phyloP scores from a whole-genome alignment of 225 moss, liverwort and hornwort species.

The Physcomitrellopsis africana region DNA sequence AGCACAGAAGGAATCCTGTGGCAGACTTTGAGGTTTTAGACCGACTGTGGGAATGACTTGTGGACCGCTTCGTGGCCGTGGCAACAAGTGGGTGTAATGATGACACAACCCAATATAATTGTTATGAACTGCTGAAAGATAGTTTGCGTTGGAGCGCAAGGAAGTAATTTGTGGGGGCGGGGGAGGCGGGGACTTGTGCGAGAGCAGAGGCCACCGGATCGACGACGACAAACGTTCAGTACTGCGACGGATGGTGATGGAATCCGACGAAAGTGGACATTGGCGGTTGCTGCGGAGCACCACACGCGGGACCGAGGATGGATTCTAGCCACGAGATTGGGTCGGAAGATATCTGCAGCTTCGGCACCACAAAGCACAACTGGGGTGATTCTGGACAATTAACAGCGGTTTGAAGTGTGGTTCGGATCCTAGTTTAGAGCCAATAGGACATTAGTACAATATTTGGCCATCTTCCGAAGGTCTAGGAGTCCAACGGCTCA shows the following conservation, averaged over 20 bases:
- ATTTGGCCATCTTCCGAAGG: constrained; percentile 16
- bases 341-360: background rate
- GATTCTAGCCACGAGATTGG: background rate
- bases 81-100: background rate
- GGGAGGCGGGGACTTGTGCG: background rate
- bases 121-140: background rate
- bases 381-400: background rate
- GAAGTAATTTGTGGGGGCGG: background rate
- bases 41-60: background rate
- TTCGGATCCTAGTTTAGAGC: background rate
- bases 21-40: too few species aligned
- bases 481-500: background rate
- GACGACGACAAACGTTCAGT: background rate
- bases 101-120: background rate
- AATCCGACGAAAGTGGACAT: background rate
- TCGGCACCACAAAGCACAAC: background rate
- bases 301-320: background rate
- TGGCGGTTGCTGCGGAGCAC: background rate
- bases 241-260: background rate
- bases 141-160: background rate
- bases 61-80: constrained; percentile 11
- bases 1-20: too few species aligned
- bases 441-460: constrained; percentile 33
- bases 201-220: constrained; percentile 12
- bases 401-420: background rate